Evolutionary conservation across 176 grass and related monocot genomes (phyloP), one percentile per base, ranked within the genome.

Genomic region (Oryza meyeriana): DNA sequence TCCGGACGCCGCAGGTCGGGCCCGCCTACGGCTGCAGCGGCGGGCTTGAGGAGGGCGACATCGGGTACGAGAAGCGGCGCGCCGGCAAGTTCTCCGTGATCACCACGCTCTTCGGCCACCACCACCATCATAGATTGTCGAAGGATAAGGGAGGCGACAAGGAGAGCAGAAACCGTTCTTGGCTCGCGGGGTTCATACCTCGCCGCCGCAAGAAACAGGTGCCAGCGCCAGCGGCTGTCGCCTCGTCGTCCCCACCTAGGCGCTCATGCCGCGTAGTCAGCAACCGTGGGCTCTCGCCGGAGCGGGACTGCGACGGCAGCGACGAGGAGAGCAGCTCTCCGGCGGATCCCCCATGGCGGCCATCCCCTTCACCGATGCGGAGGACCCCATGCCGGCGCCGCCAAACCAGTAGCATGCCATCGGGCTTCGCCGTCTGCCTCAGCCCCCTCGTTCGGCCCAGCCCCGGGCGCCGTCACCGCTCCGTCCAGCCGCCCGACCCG

Each of bases 371-470:
- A 1, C 82, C 93, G 66, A 86, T 95, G 90, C 90, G 87, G 79
- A 81, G 30, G 47, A 80, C 71, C 1, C 81, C 76, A 25, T 67
- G 85, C 65, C 73, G 82, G 69, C 84, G 71, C 18, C 88, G 77
- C 13, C 86, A 83, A 71, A 28, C 65, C 4, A 88, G 2, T 57
- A 69, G 14, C 58, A 66, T 85, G 83, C 78, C 83, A 6, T 83
- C 90, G 9, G 94, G 94, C 6, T 89, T 94, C 41, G 83, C 90
- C 18, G 81, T 94, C 65, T 97, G 90, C 85, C 88, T 97, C 76
- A 97, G 94, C 78, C 94, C 94, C 65, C 94, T 94, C 4, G 88
- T 97, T 71, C 66, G 92, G 78, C 92, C 94, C 38, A 90, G 85
- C 83, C 92, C 92, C 25, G 78, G 83, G 1, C 88, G 73, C 59